phyloP scores from a whole-genome alignment of 768 basidiomycete genomes.

The Russula foetens region DNA sequence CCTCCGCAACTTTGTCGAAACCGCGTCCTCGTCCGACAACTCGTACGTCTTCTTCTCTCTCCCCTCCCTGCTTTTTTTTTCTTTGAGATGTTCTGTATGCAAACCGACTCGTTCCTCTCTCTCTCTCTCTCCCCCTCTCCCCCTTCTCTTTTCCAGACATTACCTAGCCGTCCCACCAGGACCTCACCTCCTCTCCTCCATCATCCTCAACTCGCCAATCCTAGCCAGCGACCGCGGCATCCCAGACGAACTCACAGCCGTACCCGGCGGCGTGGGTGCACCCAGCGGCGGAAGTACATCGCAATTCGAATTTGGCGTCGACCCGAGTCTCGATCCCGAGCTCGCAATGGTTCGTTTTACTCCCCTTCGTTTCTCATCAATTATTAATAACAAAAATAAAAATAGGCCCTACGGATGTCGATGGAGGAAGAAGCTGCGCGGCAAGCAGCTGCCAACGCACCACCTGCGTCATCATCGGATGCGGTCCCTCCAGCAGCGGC shows the following conservation, averaged over 20 bases:
- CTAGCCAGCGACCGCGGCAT: slow-evolving; percentile 74
- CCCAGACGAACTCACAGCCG: slow-evolving; percentile 45
- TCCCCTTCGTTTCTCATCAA: background rate
- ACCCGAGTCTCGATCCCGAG: slow-evolving; percentile 93
- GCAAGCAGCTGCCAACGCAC: slow-evolving; percentile 40
- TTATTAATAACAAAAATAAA: background rate
- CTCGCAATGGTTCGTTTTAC: slow-evolving; percentile 77
- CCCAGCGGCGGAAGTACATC: slow-evolving; percentile 25
- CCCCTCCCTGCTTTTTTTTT: background rate
- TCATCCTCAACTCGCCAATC: slow-evolving; percentile 71
- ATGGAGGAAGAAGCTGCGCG: slow-evolving; percentile 92
- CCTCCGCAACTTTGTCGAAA: slow-evolving; percentile 77
- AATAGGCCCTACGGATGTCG: slow-evolving; percentile 91
- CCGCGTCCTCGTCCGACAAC: slow-evolving; percentile 73
- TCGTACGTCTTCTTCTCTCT: slow-evolving; percentile 45
- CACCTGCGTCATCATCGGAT: slow-evolving; percentile 23
- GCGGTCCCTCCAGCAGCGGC: slow-evolving; percentile 30
- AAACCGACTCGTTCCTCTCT: background rate
- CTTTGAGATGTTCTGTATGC: too few relatives aligned
- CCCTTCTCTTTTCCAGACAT: too few relatives aligned
- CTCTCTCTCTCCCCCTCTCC: too few relatives aligned
- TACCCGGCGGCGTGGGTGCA: slow-evolving; percentile 36
- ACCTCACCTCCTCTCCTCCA: slow-evolving; percentile 73
- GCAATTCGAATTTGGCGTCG: slow-evolving; percentile 80
- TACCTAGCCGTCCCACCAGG: slow-evolving; percentile 73